phyloP scores from a whole-genome alignment of 306 rosid genomes.

The Dicorynia guianensis region DNA sequence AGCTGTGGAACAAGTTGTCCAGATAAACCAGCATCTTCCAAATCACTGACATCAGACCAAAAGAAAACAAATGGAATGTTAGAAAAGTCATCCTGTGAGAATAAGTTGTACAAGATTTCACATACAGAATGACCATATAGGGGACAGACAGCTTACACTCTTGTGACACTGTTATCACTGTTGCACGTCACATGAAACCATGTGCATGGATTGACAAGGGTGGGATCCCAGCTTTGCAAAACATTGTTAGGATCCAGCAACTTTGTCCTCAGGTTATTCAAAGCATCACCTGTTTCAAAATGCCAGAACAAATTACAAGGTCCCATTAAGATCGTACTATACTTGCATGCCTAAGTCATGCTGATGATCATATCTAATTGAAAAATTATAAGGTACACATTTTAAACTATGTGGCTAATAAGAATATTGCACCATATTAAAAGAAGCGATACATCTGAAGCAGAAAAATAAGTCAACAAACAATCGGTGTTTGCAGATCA shows the following conservation, averaged over 20 bases:
- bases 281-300: slow-evolving; percentile 85
- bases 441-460: slow-evolving; percentile 18
- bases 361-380: slow-evolving; percentile 6
- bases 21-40: slow-evolving; percentile 81
- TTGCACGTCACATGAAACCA: slow-evolving; percentile 99
- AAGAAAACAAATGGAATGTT: slow-evolving; percentile 17
- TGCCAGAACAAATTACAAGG: slow-evolving; percentile 40
- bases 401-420: slow-evolving; percentile 14
- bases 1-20: slow-evolving; percentile 81
- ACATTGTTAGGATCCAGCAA: slow-evolving; percentile 95
- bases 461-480: not conserved
- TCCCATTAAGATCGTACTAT: slow-evolving; percentile 12
- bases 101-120: not conserved
- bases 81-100: slow-evolving; percentile 31
- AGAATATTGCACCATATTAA: slow-evolving; percentile 15
- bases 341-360: slow-evolving; percentile 13
- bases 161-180: slow-evolving; percentile 93
- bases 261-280: slow-evolving; percentile 87
- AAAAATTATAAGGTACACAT: not conserved
- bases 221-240: slow-evolving; percentile 99
- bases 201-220: slow-evolving; percentile 97
- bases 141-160: slow-evolving; percentile 77
- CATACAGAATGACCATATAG: slow-evolving; percentile 19
- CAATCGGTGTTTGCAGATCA: not conserved
- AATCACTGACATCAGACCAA: slow-evolving; percentile 62